A percentile compares a stretch with the other conserved stretches of the same genome.
Evolutionary conservation across 345 rosid genomes (phyloP).

Genomic region (Camelina neglecta): DNA sequence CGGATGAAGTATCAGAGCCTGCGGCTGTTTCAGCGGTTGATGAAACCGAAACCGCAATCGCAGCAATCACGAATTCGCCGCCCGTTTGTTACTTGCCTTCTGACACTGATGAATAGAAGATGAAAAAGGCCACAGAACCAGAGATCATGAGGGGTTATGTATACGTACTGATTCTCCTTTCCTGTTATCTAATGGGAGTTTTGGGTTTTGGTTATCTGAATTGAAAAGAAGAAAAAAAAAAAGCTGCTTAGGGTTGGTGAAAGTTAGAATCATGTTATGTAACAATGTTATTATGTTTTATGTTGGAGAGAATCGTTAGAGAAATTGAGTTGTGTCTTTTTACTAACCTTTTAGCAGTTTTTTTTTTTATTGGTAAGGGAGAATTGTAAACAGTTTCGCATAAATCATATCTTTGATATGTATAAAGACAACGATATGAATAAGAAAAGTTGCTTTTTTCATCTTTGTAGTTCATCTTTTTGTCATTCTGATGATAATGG

Average conservation of each 20-base stretch:
- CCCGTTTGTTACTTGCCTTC: conserved; percentile 56
- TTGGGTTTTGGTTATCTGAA: conserved; percentile 27
- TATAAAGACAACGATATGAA: conserved; percentile 31
- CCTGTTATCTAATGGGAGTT: conserved; percentile 6
- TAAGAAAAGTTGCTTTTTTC: conserved; percentile 21
- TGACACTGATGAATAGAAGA: conserved; percentile 70
- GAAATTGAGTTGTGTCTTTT: conserved; percentile 26
- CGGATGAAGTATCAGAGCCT: conserved; percentile 55
- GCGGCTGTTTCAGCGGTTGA: conserved; percentile 9
- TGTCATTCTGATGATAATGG: background rate
- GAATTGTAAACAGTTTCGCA: conserved; percentile 32
- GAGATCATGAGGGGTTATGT: conserved; percentile 22
- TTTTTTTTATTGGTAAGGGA: conserved; percentile 1
- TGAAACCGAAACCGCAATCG: background rate
- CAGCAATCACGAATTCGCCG: conserved; percentile 24
- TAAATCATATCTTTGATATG: conserved; percentile 34
- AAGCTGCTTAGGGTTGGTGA: conserved; percentile 38
- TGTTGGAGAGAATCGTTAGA: conserved; percentile 33
- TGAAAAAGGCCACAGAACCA: conserved; percentile 7
- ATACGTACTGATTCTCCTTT: conserved; percentile 26
- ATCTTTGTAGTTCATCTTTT: background rate
- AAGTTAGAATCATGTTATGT: conserved; percentile 29
- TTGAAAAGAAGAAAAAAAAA: background rate
- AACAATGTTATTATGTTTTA: background rate
- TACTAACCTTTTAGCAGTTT: conserved; percentile 40